A percentile compares a stretch with the other conserved stretches of the same genome.
These are phyloP conservation scores for Verticillium nubilum DNA, from an alignment of 2,329 filamentous ascomycete genomes.

Conservation along the genomic window DNA sequence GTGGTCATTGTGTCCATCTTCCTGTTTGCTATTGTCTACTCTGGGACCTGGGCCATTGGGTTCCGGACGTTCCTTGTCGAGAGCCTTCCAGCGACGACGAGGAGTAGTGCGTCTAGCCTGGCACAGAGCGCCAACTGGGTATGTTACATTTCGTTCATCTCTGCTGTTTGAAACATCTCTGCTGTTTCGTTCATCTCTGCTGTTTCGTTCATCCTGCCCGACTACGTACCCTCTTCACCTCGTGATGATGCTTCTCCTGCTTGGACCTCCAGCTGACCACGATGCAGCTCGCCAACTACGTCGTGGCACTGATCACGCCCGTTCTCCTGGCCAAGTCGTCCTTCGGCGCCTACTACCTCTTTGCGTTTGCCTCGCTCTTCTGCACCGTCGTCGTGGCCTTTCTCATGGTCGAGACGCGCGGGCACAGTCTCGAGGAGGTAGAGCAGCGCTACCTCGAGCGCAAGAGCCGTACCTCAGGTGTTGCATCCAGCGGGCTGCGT, in stretches of 20 bases:
- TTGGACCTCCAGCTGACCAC: background rate
- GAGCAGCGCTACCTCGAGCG: conserved; percentile 14
- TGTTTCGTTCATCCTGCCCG: no score
- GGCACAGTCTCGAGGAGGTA: conserved; percentile 34
- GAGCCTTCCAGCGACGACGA: conserved; percentile 48
- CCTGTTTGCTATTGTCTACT: conserved; percentile 40
- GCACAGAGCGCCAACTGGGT: conserved; percentile 50
- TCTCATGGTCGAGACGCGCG: conserved; percentile 37
- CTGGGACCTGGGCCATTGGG: conserved; percentile 45
- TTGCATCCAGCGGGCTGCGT: background rate
- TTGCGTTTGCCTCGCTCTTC: conserved; percentile 31
- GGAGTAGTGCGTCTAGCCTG: conserved; percentile 48
- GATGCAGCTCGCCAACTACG: conserved; percentile 33
- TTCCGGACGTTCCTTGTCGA: conserved; percentile 44
- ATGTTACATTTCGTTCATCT: conserved; percentile 9
- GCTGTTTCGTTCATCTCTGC: no score
- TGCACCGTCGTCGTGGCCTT: conserved; percentile 28
- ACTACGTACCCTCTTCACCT: no score
- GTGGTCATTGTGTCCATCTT: conserved; percentile 45
- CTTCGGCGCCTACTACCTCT: conserved; percentile 40
- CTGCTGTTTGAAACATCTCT: no score
- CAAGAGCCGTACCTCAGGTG: background rate
- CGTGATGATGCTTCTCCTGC: no score
- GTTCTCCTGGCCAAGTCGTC: conserved; percentile 30
- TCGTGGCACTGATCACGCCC: conserved; percentile 39